Conservation (phyloP, 2,329 filamentous ascomycete species). For the Aquanectria penicillioides region DNA sequence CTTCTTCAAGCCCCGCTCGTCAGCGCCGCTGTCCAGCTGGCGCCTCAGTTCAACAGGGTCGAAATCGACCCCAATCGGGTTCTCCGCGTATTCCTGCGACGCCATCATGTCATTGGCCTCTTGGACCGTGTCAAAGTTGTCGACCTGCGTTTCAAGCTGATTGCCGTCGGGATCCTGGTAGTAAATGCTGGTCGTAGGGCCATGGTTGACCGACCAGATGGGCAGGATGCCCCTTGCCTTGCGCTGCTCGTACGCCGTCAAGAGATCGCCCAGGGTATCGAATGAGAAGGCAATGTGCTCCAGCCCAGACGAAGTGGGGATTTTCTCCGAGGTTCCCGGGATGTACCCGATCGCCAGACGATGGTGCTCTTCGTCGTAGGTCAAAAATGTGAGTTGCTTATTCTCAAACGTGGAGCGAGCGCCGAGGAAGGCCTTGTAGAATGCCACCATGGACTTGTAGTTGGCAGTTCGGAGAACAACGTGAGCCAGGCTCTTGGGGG, state of each 20-base stretch:
- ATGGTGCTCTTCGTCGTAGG: conserved; percentile 9
- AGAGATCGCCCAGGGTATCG: neutral
- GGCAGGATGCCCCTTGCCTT: conserved; percentile 7
- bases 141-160: conserved; percentile 22
- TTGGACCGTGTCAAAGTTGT: conserved; percentile 22
- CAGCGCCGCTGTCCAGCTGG: neutral
- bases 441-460: conserved; percentile 4
- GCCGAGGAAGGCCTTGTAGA: conserved; percentile 4
- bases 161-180: conserved; percentile 26
- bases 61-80: conserved; percentile 21
- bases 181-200: conserved; percentile 24
- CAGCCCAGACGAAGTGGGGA: neutral
- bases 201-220: conserved; percentile 25
- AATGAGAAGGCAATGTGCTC: conserved; percentile 13
- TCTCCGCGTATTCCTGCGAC: neutral
- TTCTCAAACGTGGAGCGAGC: neutral
- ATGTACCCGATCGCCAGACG: conserved; percentile 5
- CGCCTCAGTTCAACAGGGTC: conserved; percentile 4
- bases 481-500: neutral
- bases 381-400: neutral
- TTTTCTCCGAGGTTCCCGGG: neutral
- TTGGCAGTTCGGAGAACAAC: conserved; percentile 9
- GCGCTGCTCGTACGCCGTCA: neutral
- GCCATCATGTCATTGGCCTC: conserved; percentile 17
- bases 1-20: neutral